Evolutionary conservation across 371 early-diverging fungal genomes (phyloP), one percentile per base, ranked within the genome.

Genomic region (Apophysomyces ossiformis): DNA sequence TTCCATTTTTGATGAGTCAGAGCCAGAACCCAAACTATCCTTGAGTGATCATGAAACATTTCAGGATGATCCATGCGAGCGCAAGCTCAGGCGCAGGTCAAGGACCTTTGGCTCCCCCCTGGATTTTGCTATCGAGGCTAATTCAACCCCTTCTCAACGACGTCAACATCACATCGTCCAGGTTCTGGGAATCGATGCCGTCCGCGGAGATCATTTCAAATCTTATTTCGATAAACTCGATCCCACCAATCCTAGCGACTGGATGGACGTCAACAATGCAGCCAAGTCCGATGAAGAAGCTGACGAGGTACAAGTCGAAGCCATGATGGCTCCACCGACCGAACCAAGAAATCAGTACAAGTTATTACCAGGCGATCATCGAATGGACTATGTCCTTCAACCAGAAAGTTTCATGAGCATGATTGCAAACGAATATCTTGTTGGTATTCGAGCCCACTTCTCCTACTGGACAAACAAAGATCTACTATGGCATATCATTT

Each of bases 391-490:
- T 65, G 81, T 78, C 21, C 57, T 83, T 16, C 79, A 76, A 15
- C 81, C 83, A 2, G 83, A 81, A 26, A 75, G 73, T 37, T 65
- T 79, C 21, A 76, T 77, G 76, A 74, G 78, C 16, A 81, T 83
- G 79, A 77, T 83, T 43, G 73, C 81, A 0, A 83, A 83, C 58
- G 79, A 80, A 58, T 83, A 83, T 54, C 67, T 80, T 4, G 70
- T 81, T 35, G 83, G 83, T 4, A 56, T 83, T 12, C 61, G 76
- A 7, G 83, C 83, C n/a, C 83, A 83, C 61, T 83, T 83, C 38
- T 81, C 79, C 1, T 83, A 81, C 57, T 83, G 83, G 81, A 83
- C 71, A 9, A 83, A 81, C 58, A 83, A 83, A 69, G 83, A 83
- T 63, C 63, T 83, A 45, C 66, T 79, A 8, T 83, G 83, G 83